These are phyloP conservation scores for Microbotryum silenes-acaulis DNA, from an alignment of 1,284 basidiomycete species.

Conservation along the genomic window DNA sequence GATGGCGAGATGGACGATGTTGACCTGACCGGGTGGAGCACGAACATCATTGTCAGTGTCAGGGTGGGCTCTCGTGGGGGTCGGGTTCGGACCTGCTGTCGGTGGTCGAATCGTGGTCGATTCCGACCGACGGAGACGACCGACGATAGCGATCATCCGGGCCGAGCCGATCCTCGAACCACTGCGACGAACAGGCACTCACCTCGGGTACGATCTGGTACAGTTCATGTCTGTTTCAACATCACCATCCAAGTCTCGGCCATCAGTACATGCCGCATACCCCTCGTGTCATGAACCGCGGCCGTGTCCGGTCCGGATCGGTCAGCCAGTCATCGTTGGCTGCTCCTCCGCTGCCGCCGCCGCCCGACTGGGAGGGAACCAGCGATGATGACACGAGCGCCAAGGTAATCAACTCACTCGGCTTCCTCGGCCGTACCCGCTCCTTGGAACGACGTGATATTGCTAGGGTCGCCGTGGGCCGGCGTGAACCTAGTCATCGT, in stretches of 20 bases:
- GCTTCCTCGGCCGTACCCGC: slow-evolving; percentile 18
- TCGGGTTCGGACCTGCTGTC: no score
- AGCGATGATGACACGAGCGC: not conserved
- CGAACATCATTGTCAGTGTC: not conserved
- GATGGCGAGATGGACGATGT: slow-evolving; percentile 52
- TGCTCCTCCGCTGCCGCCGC: no score
- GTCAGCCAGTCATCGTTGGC: not conserved
- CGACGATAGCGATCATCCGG: no score
- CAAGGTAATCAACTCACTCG: slow-evolving; percentile 8
- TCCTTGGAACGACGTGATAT: slow-evolving; percentile 12
- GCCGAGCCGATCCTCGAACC: no score
- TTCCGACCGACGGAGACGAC: no score
- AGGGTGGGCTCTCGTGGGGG: no score
- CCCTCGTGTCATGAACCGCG: not conserved
- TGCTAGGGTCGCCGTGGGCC: slow-evolving; percentile 8
- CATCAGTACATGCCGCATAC: not conserved
- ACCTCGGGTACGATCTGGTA: slow-evolving; percentile 35
- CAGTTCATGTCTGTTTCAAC: slow-evolving; percentile 23
- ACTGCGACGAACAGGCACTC: not conserved
- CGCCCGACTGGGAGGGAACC: not conserved
- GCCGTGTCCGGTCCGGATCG: not conserved
- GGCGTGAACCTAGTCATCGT: slow-evolving; percentile 5
- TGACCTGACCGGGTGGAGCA: slow-evolving; percentile 24
- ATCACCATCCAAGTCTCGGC: not conserved
- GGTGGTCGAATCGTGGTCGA: no score